Percentiles rank a stretch among this genome's conserved stretches.
phyloP scores from a whole-genome alignment of 768 basidiomycete genomes.

The Clavulina sp. region DNA sequence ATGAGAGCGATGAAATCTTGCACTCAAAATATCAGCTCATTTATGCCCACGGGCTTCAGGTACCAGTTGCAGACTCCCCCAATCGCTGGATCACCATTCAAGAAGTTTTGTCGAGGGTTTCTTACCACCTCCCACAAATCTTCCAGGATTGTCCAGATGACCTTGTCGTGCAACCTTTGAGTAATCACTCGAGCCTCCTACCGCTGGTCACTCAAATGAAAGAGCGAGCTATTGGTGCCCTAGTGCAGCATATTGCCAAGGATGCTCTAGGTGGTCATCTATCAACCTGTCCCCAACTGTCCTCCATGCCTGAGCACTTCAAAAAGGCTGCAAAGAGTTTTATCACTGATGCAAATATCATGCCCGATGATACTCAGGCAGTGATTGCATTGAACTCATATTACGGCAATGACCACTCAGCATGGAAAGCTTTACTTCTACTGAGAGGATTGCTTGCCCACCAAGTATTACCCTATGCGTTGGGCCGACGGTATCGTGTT shows the following conservation, averaged over 20 bases:
- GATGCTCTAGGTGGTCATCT: background rate
- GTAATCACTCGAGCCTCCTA: background rate
- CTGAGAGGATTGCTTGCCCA: constrained; percentile 28
- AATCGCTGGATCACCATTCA: constrained; percentile 28
- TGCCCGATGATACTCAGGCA: background rate
- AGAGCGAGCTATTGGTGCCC: background rate
- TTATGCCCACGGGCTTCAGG: constrained; percentile 27
- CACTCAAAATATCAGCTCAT: constrained; percentile 31
- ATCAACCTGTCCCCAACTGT: constrained; percentile 12
- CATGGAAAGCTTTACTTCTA: constrained; percentile 25
- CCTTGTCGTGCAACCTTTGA: background rate
- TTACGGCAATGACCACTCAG: background rate
- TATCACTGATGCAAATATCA: background rate
- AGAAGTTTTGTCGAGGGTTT: constrained; percentile 14
- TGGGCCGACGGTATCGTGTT: constrained; percentile 32
- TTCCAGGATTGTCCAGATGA: background rate
- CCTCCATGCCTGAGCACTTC: constrained; percentile 10
- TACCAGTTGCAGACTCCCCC: constrained; percentile 24
- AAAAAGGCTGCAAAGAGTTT: constrained; percentile 6
- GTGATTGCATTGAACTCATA: background rate
- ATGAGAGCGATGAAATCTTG: constrained; percentile 21
- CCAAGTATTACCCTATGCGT: constrained; percentile 24
- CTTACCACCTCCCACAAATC: background rate
- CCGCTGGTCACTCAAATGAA: constrained; percentile 2
- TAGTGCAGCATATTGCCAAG: background rate